A percentile compares a stretch with the other conserved stretches of the same genome.
These are phyloP conservation scores for Serendipita sp. DNA, from an alignment of 768 basidiomycete species.

Conservation along the genomic window DNA sequence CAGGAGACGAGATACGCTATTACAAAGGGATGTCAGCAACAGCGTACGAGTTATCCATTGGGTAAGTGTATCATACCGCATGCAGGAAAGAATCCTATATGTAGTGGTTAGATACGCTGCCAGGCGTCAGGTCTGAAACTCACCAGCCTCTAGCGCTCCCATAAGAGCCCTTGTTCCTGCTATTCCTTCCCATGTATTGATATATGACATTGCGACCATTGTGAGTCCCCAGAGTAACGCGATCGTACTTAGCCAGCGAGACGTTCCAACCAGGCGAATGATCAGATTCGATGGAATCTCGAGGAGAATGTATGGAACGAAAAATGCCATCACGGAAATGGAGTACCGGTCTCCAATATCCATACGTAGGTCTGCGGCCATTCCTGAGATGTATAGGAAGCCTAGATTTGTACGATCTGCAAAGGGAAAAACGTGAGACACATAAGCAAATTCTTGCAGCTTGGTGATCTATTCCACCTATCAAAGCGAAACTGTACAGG, in stretches of 20 bases:
- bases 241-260: background rate
- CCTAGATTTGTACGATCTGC: background rate
- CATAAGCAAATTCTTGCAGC: background rate
- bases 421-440: background rate
- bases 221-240: background rate
- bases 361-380: background rate
- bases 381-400: background rate
- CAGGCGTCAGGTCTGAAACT: background rate
- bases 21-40: background rate
- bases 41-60: too few species aligned
- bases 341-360: background rate
- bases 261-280: background rate
- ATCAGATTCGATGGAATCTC: background rate
- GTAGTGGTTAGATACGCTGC: too few species aligned
- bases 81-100: background rate
- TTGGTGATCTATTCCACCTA: constrained; percentile 14
- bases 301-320: background rate
- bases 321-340: background rate
- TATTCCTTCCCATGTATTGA: background rate
- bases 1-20: background rate
- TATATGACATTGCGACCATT: background rate
- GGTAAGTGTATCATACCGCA: background rate
- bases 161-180: background rate
- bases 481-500: constrained; percentile 9
- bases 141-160: background rate